Conservation (phyloP, 2,329 filamentous ascomycete species). For the Pseudophaeomoniella oleicola region DNA sequence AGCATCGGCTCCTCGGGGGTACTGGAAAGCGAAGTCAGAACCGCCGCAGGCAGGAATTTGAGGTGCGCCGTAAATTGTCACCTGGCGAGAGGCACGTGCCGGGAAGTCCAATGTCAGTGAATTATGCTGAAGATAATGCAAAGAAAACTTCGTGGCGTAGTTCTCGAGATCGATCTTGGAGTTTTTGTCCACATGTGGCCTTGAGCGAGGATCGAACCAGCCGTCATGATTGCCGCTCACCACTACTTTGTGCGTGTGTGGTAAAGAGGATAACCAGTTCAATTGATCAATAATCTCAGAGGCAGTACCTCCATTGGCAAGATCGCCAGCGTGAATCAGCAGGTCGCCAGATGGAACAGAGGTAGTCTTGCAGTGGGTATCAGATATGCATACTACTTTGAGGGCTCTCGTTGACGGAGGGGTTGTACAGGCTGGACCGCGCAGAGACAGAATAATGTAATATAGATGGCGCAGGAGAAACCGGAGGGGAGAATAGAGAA, state of each 20-base stretch:
- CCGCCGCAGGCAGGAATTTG: constrained; percentile 67
- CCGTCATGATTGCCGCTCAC: constrained; percentile 83
- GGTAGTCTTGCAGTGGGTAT: constrained; percentile 55
- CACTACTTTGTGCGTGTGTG: constrained; percentile 66
- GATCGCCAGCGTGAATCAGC: constrained; percentile 79
- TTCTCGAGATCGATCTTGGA: constrained; percentile 48
- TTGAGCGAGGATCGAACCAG: constrained; percentile 58
- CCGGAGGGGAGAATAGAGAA: constrained; percentile 55
- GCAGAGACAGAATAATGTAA: constrained; percentile 49
- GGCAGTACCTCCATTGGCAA: constrained; percentile 58
- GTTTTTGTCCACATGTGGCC: constrained; percentile 41
- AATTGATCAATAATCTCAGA: constrained; percentile 67
- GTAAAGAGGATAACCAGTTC: constrained; percentile 53
- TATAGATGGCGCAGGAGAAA: constrained; percentile 50
- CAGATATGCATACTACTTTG: constrained; percentile 74
- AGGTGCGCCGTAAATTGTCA: constrained; percentile 68
- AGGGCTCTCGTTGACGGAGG: constrained; percentile 41
- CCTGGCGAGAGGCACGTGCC: constrained; percentile 33
- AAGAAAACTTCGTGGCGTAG: constrained; percentile 7
- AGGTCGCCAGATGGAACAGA: constrained; percentile 66
- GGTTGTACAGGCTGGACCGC: constrained; percentile 48
- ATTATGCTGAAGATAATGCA: constrained; percentile 64
- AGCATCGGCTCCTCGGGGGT: constrained; percentile 47
- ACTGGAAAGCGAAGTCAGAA: constrained; percentile 62
- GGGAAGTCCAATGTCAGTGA: constrained; percentile 47